phyloP scores from a whole-genome alignment of 2,329 filamentous ascomycete species.

The Ascochyta lentis region DNA sequence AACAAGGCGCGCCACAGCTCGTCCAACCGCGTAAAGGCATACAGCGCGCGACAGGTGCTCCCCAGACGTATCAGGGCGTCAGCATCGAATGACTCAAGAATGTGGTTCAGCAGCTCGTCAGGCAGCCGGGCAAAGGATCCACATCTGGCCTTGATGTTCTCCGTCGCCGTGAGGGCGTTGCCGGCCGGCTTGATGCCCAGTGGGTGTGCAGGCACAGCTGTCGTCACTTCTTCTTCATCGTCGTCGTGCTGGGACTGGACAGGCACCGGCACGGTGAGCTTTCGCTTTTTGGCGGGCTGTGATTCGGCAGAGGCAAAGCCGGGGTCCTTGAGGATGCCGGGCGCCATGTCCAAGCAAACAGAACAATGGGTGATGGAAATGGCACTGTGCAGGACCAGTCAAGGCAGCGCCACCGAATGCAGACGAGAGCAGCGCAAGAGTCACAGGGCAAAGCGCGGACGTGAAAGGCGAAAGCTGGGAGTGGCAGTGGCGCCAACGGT shows the following conservation, averaged over 20 bases:
- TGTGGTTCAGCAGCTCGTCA: constrained; percentile 78
- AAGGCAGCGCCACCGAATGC: not conserved
- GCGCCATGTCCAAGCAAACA: constrained; percentile 37
- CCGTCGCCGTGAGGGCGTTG: constrained; percentile 73
- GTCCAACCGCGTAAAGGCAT: constrained; percentile 82
- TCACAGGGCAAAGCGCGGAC: constrained; percentile 7
- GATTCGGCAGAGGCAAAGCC: constrained; percentile 35
- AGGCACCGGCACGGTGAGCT: constrained; percentile 31
- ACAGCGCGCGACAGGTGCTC: constrained; percentile 81
- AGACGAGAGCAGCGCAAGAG: constrained; percentile 9
- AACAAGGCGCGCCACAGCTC: constrained; percentile 90
- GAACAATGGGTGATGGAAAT: not conserved
- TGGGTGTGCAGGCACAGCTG: constrained; percentile 77
- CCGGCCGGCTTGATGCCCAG: constrained; percentile 85
- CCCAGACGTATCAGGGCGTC: constrained; percentile 69
- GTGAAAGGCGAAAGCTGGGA: constrained; percentile 9
- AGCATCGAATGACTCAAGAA: constrained; percentile 78
- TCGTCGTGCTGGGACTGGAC: constrained; percentile 28
- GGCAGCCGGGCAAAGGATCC: constrained; percentile 73
- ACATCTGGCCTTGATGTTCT: constrained; percentile 70
- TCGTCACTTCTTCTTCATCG: constrained; percentile 46
- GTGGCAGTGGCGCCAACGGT: constrained; percentile 4
- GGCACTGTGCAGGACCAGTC: no score
- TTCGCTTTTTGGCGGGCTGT: constrained; percentile 46
- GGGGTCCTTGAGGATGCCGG: constrained; percentile 39